Base-by-base conservation (phyloP, 2,329 filamentous ascomycete species). In the Talaromyces sp. region DNA sequence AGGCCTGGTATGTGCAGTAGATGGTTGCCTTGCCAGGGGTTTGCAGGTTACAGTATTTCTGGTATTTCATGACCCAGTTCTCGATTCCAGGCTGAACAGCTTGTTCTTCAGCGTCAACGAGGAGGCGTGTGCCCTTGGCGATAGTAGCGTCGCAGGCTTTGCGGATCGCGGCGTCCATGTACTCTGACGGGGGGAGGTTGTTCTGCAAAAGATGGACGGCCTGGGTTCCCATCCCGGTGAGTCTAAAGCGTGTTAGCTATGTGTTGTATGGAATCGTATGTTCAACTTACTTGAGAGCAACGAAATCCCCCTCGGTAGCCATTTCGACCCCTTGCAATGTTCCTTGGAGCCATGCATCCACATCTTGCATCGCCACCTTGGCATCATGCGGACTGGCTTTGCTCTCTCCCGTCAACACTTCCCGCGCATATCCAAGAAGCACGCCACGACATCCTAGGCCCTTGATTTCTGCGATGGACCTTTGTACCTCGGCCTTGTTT, bases 71-170 rank as follows among this genome's bases (percentile, higher is more conserved):
- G 8, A 80, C 79, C 82, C 81, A 84, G 19, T 71, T 64, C 64
- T 84, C 81, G 62, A 84, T 84, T 3, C 77, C 75, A 2, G 70
- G 70, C 67, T 85, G 82, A 26, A 83, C 74, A 6, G 75, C 74
- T 66, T 82, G 78, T 65, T 84, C 81, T 67, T 84, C 82, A 4
- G 82, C 81, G 64, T 84, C 82, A 56, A 84, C 75, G 64, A 81
- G 77, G 56, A 84, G 71, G 17, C 79, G 75, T 55, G 77, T 77
- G 13, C 74, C 74, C 56, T 75, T 75, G 14, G 73, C 70, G 54
- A 74, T 71, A 2, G 80, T 78, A 53, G 75, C 64, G 43, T 77
- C 71, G 62, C 78, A 78, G 27, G 82, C 77, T 31, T 71, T 69
- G 43, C 74, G 70, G 66, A 82, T 78, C 1, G 79, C 77, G 10